Percentiles rank a stretch among this genome's conserved stretches.
Conservation (phyloP, 257 asterid species). For the Paulownia fortunei region DNA sequence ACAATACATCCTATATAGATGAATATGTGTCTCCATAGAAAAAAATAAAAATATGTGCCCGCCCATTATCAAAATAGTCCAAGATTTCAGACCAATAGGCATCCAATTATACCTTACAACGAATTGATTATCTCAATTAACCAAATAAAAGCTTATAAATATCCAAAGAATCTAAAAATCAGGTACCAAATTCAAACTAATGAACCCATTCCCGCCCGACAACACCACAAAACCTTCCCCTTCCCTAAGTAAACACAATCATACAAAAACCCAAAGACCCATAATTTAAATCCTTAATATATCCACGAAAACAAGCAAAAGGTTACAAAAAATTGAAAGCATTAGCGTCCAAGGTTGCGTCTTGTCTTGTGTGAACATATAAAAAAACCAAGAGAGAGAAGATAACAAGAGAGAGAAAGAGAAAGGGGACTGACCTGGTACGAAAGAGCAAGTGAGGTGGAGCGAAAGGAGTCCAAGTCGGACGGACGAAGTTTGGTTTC, state of each 20-base stretch:
- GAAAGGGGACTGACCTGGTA: slow-evolving; percentile 44
- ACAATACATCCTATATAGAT: background rate
- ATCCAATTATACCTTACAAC: slow-evolving; percentile 6
- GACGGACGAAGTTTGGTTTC: slow-evolving; percentile 17
- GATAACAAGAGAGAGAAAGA: slow-evolving; percentile 26
- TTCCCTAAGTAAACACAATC: background rate
- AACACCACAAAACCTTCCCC: background rate
- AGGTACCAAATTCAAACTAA: background rate
- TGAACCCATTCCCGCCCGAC: background rate
- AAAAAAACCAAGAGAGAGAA: background rate
- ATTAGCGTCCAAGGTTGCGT: background rate
- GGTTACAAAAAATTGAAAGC: background rate
- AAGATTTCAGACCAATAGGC: background rate
- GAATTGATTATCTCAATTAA: background rate
- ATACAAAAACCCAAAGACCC: background rate
- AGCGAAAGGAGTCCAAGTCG: slow-evolving; percentile 44
- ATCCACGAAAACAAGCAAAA: slow-evolving; percentile 12
- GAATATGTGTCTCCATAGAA: background rate
- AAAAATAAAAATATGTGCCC: background rate
- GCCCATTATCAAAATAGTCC: background rate
- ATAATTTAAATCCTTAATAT: background rate
- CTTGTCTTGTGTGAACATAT: background rate
- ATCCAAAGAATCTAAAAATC: background rate
- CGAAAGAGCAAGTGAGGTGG: slow-evolving; percentile 47
- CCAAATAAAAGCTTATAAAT: slow-evolving; percentile 9